A percentile compares a stretch with the other conserved stretches of the same genome.
Conservation (phyloP, 2,329 filamentous ascomycete species). For the Exophiala dermatitidis region DNA sequence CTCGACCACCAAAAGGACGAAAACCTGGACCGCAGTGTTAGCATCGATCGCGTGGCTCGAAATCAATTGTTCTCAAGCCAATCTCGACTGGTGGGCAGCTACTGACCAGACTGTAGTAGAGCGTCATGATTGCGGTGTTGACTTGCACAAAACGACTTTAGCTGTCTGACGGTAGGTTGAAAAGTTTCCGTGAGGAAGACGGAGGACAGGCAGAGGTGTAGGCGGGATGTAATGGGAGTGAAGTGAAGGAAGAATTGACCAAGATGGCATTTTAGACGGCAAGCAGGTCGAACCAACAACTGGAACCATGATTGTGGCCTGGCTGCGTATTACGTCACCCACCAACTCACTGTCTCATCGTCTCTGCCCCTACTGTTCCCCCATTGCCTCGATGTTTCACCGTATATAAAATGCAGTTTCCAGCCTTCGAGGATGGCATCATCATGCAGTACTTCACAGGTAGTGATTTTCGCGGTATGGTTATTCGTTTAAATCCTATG, state of each 20-base stretch:
- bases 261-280: not conserved
- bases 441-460: no score
- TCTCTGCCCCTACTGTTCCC: not conserved
- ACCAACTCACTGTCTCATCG: not conserved
- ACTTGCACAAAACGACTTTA: not conserved
- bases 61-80: conserved; percentile 4
- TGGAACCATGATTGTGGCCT: not conserved
- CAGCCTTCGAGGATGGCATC: not conserved
- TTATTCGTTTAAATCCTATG: no score
- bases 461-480: no score
- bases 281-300: not conserved
- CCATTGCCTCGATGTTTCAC: not conserved
- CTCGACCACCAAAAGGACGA: conserved; percentile 44
- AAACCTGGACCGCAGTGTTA: conserved; percentile 35
- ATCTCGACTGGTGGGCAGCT: not conserved
- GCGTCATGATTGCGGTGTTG: conserved; percentile 51
- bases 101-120: conserved; percentile 52
- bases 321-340: not conserved
- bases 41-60: conserved; percentile 1
- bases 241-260: conserved; percentile 2
- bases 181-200: no score
- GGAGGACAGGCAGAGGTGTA: not conserved
- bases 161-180: not conserved
- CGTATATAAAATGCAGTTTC: not conserved
- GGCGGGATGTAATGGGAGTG: not conserved